These are phyloP conservation scores for Coprinopsis cinerea DNA, from an alignment of 768 basidiomycete genomes.

Conservation along the genomic window DNA sequence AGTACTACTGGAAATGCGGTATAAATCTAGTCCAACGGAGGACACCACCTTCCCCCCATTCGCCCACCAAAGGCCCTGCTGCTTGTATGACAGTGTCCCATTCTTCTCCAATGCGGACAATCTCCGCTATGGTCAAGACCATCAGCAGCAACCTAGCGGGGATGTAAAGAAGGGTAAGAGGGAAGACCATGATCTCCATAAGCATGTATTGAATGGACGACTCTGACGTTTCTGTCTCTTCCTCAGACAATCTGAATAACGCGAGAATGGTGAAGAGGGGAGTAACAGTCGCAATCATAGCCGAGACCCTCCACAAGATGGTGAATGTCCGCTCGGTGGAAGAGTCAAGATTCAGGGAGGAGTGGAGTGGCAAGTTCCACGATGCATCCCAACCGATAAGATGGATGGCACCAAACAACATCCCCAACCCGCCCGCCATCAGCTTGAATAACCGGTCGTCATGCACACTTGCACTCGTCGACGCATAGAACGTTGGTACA, in stretches of 20 bases:
- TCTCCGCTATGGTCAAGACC: neutral
- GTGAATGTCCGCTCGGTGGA: neutral
- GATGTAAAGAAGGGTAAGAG: neutral
- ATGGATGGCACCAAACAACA: neutral
- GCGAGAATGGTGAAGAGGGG: neutral
- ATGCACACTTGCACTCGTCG: neutral
- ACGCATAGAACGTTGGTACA: slow-evolving; percentile 1
- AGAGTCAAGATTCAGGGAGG: neutral
- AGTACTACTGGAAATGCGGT: neutral
- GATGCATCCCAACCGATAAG: neutral
- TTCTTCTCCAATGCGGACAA: slow-evolving; percentile 1
- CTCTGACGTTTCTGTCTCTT: neutral
- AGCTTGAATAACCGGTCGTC: neutral
- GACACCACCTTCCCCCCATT: neutral
- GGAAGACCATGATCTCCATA: slow-evolving; percentile 1
- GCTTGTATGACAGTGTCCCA: neutral
- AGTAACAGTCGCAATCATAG: neutral
- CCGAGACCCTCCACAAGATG: neutral
- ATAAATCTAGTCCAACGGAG: neutral
- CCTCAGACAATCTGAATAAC: neutral
- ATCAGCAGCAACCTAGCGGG: neutral
- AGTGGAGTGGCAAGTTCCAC: neutral
- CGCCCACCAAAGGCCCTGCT: neutral
- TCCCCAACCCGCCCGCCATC: neutral
- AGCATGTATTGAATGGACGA: neutral